A percentile compares a stretch with the other conserved stretches of the same genome.
phyloP scores from a whole-genome alignment of 345 rosid species.

The Salix arbutifolia region DNA sequence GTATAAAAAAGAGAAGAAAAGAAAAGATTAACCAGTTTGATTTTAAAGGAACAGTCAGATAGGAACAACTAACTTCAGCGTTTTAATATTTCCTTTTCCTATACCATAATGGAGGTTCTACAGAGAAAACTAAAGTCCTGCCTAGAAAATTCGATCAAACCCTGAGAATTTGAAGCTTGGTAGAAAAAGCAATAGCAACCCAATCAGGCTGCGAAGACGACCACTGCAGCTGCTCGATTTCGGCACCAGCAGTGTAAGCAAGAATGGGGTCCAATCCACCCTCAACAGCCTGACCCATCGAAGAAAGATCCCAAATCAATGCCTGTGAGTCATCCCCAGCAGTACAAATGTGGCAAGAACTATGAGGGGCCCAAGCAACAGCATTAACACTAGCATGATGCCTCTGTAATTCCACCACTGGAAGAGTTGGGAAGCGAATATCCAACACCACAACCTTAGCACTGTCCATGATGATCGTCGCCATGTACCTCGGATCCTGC shows the following conservation, averaged over 20 bases:
- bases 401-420: conserved; percentile 88
- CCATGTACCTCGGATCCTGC: conserved; percentile 98
- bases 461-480: conserved; percentile 91
- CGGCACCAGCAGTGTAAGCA: conserved; percentile 93
- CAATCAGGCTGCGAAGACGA: conserved; percentile 97
- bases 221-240: conserved; percentile 97
- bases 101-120: not conserved
- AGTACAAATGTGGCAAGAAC: conserved; percentile 92
- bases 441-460: conserved; percentile 89
- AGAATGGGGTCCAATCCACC: conserved; percentile 95
- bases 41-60: not conserved
- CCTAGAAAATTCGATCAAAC: conserved; percentile 42
- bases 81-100: not conserved
- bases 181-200: conserved; percentile 95
- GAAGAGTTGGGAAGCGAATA: conserved; percentile 87
- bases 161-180: conserved; percentile 95
- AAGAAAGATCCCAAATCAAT: conserved; percentile 89
- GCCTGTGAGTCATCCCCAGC: conserved; percentile 98
- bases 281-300: conserved; percentile 93
- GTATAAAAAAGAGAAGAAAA: not conserved
- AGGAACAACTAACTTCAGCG: not conserved
- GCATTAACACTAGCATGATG: conserved; percentile 91
- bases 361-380: conserved; percentile 97
- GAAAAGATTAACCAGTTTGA: not conserved
- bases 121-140: not conserved